Evolutionary conservation across 129 eudicot genomes (phyloP).

Genomic region (Helichrysum umbraculigerum): DNA sequence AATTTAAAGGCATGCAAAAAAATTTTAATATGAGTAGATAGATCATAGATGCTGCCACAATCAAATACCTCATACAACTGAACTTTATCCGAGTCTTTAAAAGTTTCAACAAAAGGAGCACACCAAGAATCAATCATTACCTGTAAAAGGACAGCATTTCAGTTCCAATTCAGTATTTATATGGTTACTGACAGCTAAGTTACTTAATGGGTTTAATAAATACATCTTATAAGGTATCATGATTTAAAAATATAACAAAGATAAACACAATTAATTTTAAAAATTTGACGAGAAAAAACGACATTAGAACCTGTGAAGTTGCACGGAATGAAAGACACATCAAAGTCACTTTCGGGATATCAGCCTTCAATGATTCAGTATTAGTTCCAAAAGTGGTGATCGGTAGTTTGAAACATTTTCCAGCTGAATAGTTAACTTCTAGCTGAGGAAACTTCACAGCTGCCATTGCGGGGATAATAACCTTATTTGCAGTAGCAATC

Average conservation of each 20-base stretch:
- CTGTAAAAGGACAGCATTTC: slow-evolving; percentile 39
- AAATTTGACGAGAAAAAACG: background rate
- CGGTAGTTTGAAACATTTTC: slow-evolving; percentile 64
- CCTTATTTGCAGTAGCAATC: slow-evolving; percentile 77
- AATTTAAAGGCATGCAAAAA: slow-evolving; percentile 7
- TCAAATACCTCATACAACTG: slow-evolving; percentile 73
- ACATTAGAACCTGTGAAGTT: slow-evolving; percentile 68
- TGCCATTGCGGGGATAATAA: slow-evolving; percentile 64
- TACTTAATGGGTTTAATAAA: slow-evolving; percentile 12
- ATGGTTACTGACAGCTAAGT: background rate
- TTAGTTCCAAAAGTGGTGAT: slow-evolving; percentile 40
- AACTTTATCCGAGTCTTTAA: slow-evolving; percentile 52
- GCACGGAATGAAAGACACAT: slow-evolving; percentile 88
- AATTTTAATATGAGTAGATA: background rate
- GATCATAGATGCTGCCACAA: slow-evolving; percentile 3
- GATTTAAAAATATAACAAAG: background rate
- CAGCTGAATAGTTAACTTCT: slow-evolving; percentile 70
- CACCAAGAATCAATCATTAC: slow-evolving; percentile 86
- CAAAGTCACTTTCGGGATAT: slow-evolving; percentile 59
- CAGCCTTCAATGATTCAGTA: slow-evolving; percentile 28
- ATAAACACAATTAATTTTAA: background rate
- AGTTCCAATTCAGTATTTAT: slow-evolving; percentile 12
- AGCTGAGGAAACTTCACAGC: slow-evolving; percentile 80
- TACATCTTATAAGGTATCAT: background rate
- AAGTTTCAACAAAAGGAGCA: slow-evolving; percentile 62